These are phyloP conservation scores for Fusarium sp. DNA, from an alignment of 2,329 filamentous ascomycete genomes.

Conservation along the genomic window DNA sequence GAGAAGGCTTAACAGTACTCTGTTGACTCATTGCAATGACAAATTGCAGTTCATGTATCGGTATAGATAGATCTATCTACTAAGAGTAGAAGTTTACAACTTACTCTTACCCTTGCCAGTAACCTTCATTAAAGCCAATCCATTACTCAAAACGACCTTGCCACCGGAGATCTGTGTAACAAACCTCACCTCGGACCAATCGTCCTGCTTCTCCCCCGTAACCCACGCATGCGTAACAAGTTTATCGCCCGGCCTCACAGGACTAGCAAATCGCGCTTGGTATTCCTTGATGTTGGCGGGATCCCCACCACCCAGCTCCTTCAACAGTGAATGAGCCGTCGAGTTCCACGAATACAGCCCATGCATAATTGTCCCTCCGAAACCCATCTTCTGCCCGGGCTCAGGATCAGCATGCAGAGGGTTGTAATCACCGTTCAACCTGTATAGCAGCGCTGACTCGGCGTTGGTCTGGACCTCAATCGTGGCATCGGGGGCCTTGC, in stretches of 20 bases:
- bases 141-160: slow-evolving; percentile 20
- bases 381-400: slow-evolving; percentile 60
- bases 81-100: background rate
- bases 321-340: slow-evolving; percentile 60
- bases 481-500: slow-evolving; percentile 56
- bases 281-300: slow-evolving; percentile 59
- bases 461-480: slow-evolving; percentile 57
- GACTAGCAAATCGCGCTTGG: slow-evolving; percentile 61
- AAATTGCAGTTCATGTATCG: too few species aligned
- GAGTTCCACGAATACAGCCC: slow-evolving; percentile 65
- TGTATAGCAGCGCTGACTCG: slow-evolving; percentile 59
- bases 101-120: background rate
- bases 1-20: too few species aligned
- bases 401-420: slow-evolving; percentile 62
- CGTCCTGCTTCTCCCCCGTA: slow-evolving; percentile 35
- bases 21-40: too few species aligned
- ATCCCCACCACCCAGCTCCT: slow-evolving; percentile 58
- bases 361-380: slow-evolving; percentile 63
- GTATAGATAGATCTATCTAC: too few species aligned
- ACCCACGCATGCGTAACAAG: slow-evolving; percentile 62
- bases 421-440: slow-evolving; percentile 65
- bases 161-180: slow-evolving; percentile 10
- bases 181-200: slow-evolving; percentile 20
- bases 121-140: slow-evolving; percentile 18
- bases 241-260: slow-evolving; percentile 64